A percentile compares a stretch with the other conserved stretches of the same genome.
Conservation (phyloP, 257 asterid species). For the Cruciata laevipes region DNA sequence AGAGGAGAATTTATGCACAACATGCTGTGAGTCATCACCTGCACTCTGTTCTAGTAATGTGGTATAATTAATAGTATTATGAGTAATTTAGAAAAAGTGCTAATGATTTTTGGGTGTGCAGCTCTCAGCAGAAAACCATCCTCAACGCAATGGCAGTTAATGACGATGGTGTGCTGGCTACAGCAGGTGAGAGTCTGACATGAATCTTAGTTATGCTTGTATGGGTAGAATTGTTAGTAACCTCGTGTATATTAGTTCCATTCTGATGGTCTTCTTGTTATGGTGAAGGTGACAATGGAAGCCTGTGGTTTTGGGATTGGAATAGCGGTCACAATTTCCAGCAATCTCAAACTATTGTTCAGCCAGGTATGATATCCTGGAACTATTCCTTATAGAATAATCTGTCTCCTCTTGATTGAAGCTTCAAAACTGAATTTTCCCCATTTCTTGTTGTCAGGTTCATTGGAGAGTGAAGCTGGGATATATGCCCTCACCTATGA, state of each 20-base stretch:
- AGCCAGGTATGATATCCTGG: slow-evolving; percentile 57
- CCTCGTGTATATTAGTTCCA: background rate
- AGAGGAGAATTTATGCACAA: slow-evolving; percentile 96
- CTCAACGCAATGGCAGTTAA: slow-evolving; percentile 87
- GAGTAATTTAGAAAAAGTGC: background rate
- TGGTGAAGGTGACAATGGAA: slow-evolving; percentile 83
- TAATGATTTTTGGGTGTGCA: slow-evolving; percentile 21
- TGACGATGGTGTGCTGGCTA: slow-evolving; percentile 78
- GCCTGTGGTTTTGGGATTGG: slow-evolving; percentile 99
- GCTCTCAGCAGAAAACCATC: slow-evolving; percentile 95
- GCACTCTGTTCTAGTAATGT: background rate
- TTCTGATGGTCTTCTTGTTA: slow-evolving; percentile 10
- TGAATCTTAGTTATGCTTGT: background rate
- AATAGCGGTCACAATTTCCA: slow-evolving; percentile 96
- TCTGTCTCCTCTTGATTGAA: background rate
- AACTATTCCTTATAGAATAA: background rate
- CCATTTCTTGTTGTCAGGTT: slow-evolving; percentile 34
- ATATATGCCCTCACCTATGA: slow-evolving; percentile 69
- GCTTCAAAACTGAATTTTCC: background rate
- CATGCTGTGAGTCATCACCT: slow-evolving; percentile 78
- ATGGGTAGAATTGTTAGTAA: background rate
- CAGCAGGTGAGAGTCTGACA: slow-evolving; percentile 59
- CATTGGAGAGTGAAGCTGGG: slow-evolving; percentile 98
- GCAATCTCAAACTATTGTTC: slow-evolving; percentile 90
- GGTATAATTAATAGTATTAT: background rate